phyloP scores from a whole-genome alignment of 192 early-diverging fungal species.

The Geosiphon pyriformis region DNA sequence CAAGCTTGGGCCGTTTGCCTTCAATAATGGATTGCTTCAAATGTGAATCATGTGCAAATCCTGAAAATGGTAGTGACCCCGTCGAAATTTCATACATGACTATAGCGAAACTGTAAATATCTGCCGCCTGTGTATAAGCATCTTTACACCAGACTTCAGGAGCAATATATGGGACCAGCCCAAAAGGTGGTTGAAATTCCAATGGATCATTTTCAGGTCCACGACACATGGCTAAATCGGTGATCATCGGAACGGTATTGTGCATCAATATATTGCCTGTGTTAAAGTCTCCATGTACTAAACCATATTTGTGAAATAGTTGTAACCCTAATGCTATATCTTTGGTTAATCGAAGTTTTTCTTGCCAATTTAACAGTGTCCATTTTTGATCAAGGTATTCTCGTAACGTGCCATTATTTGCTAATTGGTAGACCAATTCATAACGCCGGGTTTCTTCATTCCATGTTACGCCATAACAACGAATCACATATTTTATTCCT shows the following conservation, averaged over 20 bases:
- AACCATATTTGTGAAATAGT: background rate
- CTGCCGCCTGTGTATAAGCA: background rate
- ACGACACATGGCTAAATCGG: background rate
- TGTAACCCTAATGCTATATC: background rate
- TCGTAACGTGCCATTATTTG: background rate
- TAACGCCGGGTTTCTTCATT: background rate
- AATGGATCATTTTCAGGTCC: background rate
- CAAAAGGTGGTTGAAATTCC: background rate
- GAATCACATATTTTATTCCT: background rate
- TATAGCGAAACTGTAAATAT: conserved; percentile 3
- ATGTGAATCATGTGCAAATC: background rate
- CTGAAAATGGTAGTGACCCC: background rate
- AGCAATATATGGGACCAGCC: background rate
- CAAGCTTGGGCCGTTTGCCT: background rate
- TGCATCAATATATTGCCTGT: background rate
- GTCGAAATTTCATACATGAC: conserved; percentile 2
- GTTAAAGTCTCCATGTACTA: background rate
- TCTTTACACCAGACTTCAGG: background rate
- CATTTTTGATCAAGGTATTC: background rate
- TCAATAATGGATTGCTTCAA: background rate
- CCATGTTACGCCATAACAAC: background rate
- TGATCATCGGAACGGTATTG: background rate
- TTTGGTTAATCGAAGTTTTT: background rate
- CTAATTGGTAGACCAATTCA: background rate
- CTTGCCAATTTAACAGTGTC: background rate